Evolutionary conservation across 352 stramenopile genomes (phyloP).

Genomic region (Pelagophyceae sp.): DNA sequence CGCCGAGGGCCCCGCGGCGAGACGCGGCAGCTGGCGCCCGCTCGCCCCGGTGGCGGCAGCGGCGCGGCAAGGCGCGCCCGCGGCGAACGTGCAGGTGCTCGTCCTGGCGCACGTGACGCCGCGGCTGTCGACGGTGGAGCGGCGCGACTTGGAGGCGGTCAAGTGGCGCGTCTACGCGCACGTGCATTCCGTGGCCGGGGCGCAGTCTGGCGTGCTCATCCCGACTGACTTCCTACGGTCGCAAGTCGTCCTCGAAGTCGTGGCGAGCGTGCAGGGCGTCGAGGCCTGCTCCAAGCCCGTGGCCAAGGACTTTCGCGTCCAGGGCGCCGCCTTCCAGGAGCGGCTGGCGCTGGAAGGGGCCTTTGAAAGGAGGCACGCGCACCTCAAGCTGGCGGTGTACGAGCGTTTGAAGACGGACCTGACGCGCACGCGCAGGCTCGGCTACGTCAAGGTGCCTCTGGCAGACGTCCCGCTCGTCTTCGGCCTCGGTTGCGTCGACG

Average conservation of each 20-base stretch:
- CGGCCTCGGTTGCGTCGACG: no score
- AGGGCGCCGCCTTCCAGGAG: not conserved
- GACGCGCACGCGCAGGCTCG: not conserved
- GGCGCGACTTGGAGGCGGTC: not conserved
- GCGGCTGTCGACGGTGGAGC: not conserved
- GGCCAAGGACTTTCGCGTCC: not conserved
- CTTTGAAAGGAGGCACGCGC: not conserved
- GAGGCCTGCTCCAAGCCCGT: not conserved
- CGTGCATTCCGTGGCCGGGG: not conserved
- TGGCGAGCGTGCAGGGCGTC: not conserved
- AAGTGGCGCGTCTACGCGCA: not conserved
- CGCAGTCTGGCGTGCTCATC: not conserved
- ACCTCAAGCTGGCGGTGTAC: not conserved
- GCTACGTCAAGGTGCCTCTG: not conserved
- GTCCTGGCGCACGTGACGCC: not conserved
- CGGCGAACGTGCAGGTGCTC: no score
- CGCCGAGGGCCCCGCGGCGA: not conserved
- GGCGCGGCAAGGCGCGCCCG: no score
- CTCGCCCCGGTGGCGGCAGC: no score
- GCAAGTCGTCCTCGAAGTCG: not conserved
- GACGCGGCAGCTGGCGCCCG: not conserved
- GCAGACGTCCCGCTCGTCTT: not conserved
- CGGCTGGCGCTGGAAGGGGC: not conserved
- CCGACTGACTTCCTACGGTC: not conserved
- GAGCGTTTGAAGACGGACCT: conserved; percentile 12